Conservation (phyloP, 2,329 filamentous ascomycete species). For the Dothistroma septosporum region DNA sequence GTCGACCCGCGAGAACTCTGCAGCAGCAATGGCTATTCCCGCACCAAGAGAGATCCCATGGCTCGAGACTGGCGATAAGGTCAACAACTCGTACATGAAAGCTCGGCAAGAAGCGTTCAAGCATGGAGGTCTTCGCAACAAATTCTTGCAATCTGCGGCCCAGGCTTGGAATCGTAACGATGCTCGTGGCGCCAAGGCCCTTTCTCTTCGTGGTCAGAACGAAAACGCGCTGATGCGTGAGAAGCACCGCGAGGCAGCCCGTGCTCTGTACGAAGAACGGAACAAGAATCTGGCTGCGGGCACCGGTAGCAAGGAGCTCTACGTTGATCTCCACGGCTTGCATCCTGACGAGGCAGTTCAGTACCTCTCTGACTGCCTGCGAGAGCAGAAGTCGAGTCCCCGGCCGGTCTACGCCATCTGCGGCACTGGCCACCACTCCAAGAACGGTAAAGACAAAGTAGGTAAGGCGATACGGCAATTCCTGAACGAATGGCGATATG, state of each 20-base stretch:
- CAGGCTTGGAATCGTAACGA: constrained; percentile 99
- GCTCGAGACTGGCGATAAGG: constrained; percentile 86
- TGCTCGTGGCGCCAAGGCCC: constrained; percentile 87
- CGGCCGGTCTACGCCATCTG: constrained; percentile 91
- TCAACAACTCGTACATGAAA: constrained; percentile 92
- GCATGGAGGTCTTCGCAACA: constrained; percentile 92
- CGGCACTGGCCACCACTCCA: constrained; percentile 93
- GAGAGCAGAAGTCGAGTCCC: constrained; percentile 69
- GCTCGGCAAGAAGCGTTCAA: constrained; percentile 94
- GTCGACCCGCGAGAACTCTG: constrained; percentile 67
- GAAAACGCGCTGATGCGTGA: constrained; percentile 98
- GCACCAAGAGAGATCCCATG: constrained; percentile 90
- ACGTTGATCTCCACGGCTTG: constrained; percentile 95
- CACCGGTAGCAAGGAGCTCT: constrained; percentile 63
- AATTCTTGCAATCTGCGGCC: constrained; percentile 92
- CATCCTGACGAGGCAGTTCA: constrained; percentile 95
- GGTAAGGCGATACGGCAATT: constrained; percentile 89
- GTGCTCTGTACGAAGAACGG: constrained; percentile 86
- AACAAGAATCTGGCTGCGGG: constrained; percentile 62
- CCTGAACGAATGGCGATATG: constrained; percentile 92
- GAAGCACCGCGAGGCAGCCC: constrained; percentile 89
- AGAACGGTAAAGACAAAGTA: constrained; percentile 98
- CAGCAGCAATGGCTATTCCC: constrained; percentile 76
- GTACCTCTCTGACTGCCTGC: constrained; percentile 81
- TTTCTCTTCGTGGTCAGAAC: constrained; percentile 88